A percentile compares a stretch with the other conserved stretches of the same genome.
These are phyloP conservation scores for Oryza rufipogon DNA, from an alignment of 176 grass and related monocot genomes.

Conservation along the genomic window DNA sequence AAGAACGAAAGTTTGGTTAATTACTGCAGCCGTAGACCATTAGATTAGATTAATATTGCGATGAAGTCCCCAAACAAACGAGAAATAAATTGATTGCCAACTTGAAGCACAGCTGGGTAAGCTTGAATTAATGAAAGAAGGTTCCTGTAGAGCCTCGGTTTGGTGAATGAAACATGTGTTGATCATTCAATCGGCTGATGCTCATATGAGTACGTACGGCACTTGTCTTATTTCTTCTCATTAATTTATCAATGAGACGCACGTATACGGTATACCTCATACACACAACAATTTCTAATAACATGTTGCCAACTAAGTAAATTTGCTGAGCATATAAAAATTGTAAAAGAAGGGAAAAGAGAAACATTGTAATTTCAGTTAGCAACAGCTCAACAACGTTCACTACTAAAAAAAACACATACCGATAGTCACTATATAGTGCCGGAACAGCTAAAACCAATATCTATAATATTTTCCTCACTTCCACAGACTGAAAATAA, in stretches of 20 bases:
- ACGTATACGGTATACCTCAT: too few species aligned
- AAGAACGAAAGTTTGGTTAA: background rate
- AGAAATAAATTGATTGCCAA: background rate
- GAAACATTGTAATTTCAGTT: too few species aligned
- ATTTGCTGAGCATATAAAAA: too few species aligned
- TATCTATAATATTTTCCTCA: too few species aligned
- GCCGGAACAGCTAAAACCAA: too few species aligned
- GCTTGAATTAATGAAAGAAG: background rate
- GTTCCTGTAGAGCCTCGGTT: background rate
- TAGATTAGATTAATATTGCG: background rate
- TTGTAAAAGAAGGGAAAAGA: too few species aligned
- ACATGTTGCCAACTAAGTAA: too few species aligned
- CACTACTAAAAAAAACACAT: too few species aligned
- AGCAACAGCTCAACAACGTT: too few species aligned
- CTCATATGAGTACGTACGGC: background rate
- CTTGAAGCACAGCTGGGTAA: background rate
- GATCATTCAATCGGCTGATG: background rate
- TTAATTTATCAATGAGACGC: background rate
- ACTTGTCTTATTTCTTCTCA: background rate
- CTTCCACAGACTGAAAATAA: too few species aligned
- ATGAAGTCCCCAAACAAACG: background rate
- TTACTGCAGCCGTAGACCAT: constrained; percentile 5
- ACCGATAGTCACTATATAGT: too few species aligned
- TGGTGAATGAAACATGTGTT: background rate
- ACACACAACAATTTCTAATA: too few species aligned